A percentile compares a stretch with the other conserved stretches of the same genome.
phyloP scores from a whole-genome alignment of 257 asterid genomes.

The Orobanche coerulescens region DNA sequence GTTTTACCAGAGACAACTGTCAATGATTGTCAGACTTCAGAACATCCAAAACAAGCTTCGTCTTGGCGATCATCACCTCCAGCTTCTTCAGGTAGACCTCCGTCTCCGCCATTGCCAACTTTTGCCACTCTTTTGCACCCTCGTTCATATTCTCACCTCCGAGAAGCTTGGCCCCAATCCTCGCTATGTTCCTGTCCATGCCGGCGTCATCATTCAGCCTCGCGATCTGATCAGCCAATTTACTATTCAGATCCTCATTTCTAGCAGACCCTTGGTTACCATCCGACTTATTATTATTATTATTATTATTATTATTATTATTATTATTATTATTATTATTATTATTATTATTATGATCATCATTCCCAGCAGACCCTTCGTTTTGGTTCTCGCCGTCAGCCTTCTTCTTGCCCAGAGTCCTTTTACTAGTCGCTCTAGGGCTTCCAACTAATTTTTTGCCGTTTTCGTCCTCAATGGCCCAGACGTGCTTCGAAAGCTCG shows the following conservation, averaged over 20 bases:
- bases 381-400: background rate
- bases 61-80: slow-evolving; percentile 26
- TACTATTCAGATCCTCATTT: background rate
- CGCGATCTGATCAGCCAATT: slow-evolving; percentile 11
- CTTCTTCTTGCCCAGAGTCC: background rate
- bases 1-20: slow-evolving; percentile 9
- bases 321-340: no score
- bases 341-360: background rate
- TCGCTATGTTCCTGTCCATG: slow-evolving; percentile 28
- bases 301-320: no score
- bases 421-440: background rate
- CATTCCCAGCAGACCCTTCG: background rate
- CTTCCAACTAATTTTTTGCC: background rate
- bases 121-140: slow-evolving; percentile 30
- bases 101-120: slow-evolving; percentile 25
- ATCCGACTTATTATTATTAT: no score
- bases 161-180: slow-evolving; percentile 23
- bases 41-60: slow-evolving; percentile 27
- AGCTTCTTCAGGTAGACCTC: slow-evolving; percentile 20
- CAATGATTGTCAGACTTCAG: slow-evolving; percentile 11
- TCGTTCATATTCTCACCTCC: slow-evolving; percentile 24
- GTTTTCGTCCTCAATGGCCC: background rate
- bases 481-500: background rate
- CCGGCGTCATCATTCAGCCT: background rate
- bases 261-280: background rate